These are phyloP conservation scores for Combretum micranthum DNA, from an alignment of 345 rosid genomes.

Conservation along the genomic window DNA sequence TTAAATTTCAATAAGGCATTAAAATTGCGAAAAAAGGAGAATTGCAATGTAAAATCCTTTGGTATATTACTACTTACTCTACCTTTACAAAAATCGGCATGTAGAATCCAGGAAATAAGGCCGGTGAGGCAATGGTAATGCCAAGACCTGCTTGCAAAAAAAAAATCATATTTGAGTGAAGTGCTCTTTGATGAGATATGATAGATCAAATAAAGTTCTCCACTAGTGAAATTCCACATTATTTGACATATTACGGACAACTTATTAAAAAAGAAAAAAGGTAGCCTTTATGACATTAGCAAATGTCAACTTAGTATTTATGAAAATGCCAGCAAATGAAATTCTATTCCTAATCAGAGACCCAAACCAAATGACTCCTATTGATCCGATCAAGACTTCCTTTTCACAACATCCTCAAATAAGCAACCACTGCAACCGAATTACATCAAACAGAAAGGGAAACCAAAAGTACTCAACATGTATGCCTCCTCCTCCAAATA, in stretches of 20 bases:
- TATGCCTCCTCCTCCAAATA: too few relatives aligned
- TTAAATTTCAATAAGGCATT: background rate
- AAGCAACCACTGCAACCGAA: too few relatives aligned
- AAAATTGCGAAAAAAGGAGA: background rate
- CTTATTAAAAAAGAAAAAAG: background rate
- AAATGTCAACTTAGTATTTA: background rate
- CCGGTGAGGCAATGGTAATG: conserved; percentile 83
- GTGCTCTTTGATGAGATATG: conserved; percentile 1
- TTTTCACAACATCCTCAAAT: too few relatives aligned
- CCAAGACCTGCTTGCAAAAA: conserved; percentile 60
- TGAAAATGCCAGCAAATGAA: too few relatives aligned
- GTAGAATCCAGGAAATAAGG: conserved; percentile 98
- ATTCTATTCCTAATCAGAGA: too few relatives aligned
- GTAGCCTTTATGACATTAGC: background rate
- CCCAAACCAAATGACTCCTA: too few relatives aligned
- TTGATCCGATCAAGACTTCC: too few relatives aligned
- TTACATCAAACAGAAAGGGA: too few relatives aligned
- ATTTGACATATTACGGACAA: too few relatives aligned
- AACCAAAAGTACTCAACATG: too few relatives aligned
- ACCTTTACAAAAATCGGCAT: conserved; percentile 99
- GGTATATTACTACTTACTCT: conserved; percentile 5
- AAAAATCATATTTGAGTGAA: background rate
- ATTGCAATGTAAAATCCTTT: background rate
- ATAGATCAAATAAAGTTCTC: background rate
- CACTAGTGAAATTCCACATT: too few relatives aligned